Conservation (phyloP, 1,284 basidiomycete species). For the Melampsora americana region DNA sequence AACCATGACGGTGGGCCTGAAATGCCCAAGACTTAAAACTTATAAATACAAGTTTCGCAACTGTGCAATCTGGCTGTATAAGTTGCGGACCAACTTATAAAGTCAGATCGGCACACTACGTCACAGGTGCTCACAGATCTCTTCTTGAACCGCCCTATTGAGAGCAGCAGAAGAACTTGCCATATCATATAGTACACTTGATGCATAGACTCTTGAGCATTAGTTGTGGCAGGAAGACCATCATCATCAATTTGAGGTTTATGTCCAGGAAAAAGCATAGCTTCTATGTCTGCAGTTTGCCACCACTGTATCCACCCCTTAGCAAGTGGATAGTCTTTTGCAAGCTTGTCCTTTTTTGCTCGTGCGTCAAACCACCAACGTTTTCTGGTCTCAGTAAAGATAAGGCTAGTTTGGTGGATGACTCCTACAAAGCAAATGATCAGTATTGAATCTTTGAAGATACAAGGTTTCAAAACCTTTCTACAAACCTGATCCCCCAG, state of each 20-base stretch:
- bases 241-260: neutral
- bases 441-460: neutral
- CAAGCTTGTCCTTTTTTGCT: slow-evolving; percentile 6
- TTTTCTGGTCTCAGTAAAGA: neutral
- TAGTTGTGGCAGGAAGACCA: slow-evolving; percentile 8
- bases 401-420: neutral
- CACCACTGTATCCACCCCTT: slow-evolving; percentile 21
- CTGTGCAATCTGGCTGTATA: too few species aligned
- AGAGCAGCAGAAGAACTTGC: neutral
- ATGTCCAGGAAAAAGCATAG: slow-evolving; percentile 11
- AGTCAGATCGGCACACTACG: too few species aligned
- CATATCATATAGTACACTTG: slow-evolving; percentile 19
- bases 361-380: neutral
- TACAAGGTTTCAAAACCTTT: neutral
- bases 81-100: too few species aligned
- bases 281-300: neutral
- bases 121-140: too few species aligned
- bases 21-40: too few species aligned
- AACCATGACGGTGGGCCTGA: too few species aligned
- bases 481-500: slow-evolving; percentile 1
- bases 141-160: too few species aligned
- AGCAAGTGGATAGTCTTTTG: neutral
- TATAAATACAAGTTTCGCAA: too few species aligned
- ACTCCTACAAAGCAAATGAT: neutral
- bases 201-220: slow-evolving; percentile 14